Evolutionary conservation across 1,139 yeast genomes (phyloP), one percentile per base, ranked within the genome.

Genomic region (Kurtzmaniella quercitrusa): DNA sequence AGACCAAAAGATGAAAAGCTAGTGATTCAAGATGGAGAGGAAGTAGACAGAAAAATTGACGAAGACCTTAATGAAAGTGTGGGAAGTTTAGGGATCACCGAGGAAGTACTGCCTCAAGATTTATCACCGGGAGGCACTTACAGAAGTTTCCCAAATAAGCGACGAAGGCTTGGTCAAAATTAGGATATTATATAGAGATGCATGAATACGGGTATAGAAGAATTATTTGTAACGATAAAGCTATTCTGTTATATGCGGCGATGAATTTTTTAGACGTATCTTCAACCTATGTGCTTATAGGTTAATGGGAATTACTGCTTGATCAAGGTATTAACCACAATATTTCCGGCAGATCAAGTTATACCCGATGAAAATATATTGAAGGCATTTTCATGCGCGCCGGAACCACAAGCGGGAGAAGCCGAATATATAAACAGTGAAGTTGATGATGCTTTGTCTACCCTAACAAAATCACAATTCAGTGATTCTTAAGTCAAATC

Each of bases 51-150:
- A 3, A 26, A 26, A 20, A 50, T 44, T 22, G 47, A 44, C 23
- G 55, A 52, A 8, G 54, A 48, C 11, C 39, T 52, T 14, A 51
- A 50, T 35, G 41, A 38, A 17, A 49, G 54, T 21, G 56, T 52
- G 1, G 42, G 46, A 20, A 47, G 43, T 2, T 41, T 51, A n/a
- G 38, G 44, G 3, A 38, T 49, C 9, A 42, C 48, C 6, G 34
- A 20, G 16, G 18, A 21, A 9, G 17, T 3, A 17, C 15, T 5
- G 32, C 3, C 40, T 18, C 26, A 21, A 11, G 30, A 12, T 9
- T 5, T 9, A 26, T 26, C 19, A 19, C n/a, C 19, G 15, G 15
- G 18, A 8, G 4, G 12, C n/a, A 12, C 18, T n/a, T 41, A 22
- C 38, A 41, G 36, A 15, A 41, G 41, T 15, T 41, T 41, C 19